phyloP scores from a whole-genome alignment of 192 early-diverging fungal genomes.

The Backusella luteola region DNA sequence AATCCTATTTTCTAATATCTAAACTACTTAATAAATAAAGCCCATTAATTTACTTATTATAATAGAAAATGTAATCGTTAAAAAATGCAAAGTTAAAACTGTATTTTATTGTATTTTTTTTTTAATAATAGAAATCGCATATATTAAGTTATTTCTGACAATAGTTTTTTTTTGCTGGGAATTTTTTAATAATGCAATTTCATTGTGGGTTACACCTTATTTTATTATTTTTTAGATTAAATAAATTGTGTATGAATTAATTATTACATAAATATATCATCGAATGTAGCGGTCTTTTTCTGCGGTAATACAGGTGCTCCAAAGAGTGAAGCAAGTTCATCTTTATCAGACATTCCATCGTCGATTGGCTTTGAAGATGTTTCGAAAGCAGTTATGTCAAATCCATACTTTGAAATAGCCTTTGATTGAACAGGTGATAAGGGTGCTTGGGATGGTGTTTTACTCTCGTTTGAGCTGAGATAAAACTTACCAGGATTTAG shows the following conservation, averaged over 20 bases:
- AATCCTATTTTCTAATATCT: neutral
- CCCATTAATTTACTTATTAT: neutral
- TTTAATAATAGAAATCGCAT: too few relatives aligned
- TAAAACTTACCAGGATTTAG: neutral
- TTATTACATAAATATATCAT: conserved; percentile 4
- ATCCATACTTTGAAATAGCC: conserved; percentile 26
- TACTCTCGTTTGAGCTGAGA: neutral
- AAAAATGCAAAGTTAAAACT: neutral
- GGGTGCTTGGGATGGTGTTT: neutral
- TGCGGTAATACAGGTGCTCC: neutral
- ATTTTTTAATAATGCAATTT: neutral
- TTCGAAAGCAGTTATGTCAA: conserved; percentile 31
- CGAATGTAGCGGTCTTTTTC: neutral
- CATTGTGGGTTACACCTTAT: neutral
- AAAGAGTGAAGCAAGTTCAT: conserved; percentile 11
- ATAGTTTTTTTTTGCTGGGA: neutral
- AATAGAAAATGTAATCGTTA: neutral
- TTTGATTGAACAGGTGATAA: conserved; percentile 13
- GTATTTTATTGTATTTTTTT: neutral
- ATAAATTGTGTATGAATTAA: neutral
- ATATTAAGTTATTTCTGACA: too few relatives aligned
- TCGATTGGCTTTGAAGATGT: neutral
- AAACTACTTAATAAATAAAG: neutral
- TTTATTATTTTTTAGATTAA: neutral
- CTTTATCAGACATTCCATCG: neutral